phyloP scores from a whole-genome alignment of 2,329 filamentous ascomycete species.

The Penicillium aurantiogriseum region DNA sequence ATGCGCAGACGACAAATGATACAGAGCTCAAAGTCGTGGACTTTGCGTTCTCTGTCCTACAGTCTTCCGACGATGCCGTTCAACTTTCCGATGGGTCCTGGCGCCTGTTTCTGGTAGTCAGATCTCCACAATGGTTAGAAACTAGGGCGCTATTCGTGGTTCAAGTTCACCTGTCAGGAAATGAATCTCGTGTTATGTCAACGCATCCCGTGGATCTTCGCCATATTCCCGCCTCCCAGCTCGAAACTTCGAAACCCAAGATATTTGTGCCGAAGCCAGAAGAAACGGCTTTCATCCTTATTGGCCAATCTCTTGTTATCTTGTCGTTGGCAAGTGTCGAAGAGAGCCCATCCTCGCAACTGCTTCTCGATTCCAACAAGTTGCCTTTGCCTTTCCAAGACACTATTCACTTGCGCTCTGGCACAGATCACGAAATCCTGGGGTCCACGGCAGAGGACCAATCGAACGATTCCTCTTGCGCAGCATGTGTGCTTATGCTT shows the following conservation, averaged over 20 bases:
- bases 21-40: conserved; percentile 74
- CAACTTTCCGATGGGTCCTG: conserved; percentile 50
- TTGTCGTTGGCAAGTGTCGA: conserved; percentile 67
- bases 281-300: conserved; percentile 77
- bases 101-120: conserved; percentile 60
- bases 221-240: conserved; percentile 48
- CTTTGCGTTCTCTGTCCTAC: conserved; percentile 60
- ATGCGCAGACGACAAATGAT: conserved; percentile 51
- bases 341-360: conserved; percentile 72
- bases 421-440: conserved; percentile 50
- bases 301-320: conserved; percentile 74
- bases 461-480: conserved; percentile 37
- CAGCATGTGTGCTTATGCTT: conserved; percentile 54
- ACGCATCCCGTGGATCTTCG: conserved; percentile 68
- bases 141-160: conserved; percentile 69
- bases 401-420: conserved; percentile 70
- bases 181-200: conserved; percentile 58
- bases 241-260: conserved; percentile 54
- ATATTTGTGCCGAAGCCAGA: conserved; percentile 76
- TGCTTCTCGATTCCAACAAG: conserved; percentile 65
- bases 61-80: conserved; percentile 39
- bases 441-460: conserved; percentile 51
- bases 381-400: conserved; percentile 76
- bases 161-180: conserved; percentile 63
- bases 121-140: conserved; percentile 51